A percentile compares a stretch with the other conserved stretches of the same genome.
These are phyloP conservation scores for Spiraea crenata DNA, from an alignment of 331 rosid genomes.

Conservation along the genomic window DNA sequence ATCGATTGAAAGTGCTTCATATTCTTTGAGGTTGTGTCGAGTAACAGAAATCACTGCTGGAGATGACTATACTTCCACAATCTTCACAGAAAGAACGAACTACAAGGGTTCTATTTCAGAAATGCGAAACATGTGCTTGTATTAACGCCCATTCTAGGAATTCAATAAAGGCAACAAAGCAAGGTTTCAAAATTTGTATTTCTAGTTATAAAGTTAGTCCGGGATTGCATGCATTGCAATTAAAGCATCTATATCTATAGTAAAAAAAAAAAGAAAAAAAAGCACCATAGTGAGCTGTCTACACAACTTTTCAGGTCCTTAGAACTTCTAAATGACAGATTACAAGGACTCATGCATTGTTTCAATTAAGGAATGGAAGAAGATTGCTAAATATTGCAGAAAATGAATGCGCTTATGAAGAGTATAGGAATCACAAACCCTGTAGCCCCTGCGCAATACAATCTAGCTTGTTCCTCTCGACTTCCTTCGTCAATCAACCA, in stretches of 20 bases:
- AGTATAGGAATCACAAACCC: conserved; percentile 50
- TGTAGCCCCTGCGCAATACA: conserved; percentile 51
- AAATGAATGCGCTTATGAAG: conserved; percentile 7
- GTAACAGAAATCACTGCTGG: no score
- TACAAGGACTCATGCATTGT: conserved; percentile 1
- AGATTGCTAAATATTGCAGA: conserved; percentile 18
- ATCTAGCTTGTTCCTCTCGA: conserved; percentile 83
- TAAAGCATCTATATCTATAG: conserved; percentile 1
- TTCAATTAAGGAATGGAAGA: background rate
- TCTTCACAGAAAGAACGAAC: background rate
- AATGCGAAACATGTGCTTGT: background rate
- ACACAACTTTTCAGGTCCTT: background rate
- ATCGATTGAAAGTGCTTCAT: background rate
- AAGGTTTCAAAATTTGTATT: background rate
- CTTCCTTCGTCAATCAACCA: conserved; percentile 91
- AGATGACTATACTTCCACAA: no score
- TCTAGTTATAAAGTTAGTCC: background rate
- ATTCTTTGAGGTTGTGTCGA: no score
- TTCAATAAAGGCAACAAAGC: background rate
- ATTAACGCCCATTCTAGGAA: background rate
- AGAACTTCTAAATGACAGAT: background rate
- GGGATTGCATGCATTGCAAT: background rate
- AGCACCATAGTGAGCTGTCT: background rate
- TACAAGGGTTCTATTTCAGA: background rate
- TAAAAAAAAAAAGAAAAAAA: no score